Percentiles rank a stretch among this genome's conserved stretches.
These are phyloP conservation scores for Petunia hybrid DNA, from an alignment of 305 asterid genomes.

Conservation along the genomic window DNA sequence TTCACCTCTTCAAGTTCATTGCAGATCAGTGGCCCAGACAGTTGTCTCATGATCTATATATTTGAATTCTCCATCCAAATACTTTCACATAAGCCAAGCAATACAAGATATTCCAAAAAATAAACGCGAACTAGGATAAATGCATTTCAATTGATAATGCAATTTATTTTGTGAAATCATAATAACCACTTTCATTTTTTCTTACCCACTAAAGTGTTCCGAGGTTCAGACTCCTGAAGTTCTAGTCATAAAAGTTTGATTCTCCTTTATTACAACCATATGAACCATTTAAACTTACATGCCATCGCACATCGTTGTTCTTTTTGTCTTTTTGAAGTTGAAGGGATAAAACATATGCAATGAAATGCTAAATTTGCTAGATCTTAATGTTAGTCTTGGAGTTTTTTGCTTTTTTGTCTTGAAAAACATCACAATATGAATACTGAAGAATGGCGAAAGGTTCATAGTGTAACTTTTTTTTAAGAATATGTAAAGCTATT, in stretches of 20 bases:
- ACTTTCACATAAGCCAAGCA: background rate
- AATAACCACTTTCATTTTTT: background rate
- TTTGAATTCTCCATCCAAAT: background rate
- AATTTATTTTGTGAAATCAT: background rate
- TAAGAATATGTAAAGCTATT: too few relatives aligned
- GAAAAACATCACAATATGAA: too few relatives aligned
- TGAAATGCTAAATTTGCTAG: constrained; percentile 12
- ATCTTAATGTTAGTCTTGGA: constrained; percentile 11
- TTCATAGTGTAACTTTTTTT: too few relatives aligned
- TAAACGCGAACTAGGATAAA: background rate
- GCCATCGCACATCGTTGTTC: background rate
- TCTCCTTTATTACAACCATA: background rate
- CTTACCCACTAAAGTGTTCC: constrained; percentile 10
- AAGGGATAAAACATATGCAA: background rate
- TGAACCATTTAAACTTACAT: background rate
- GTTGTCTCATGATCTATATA: too few relatives aligned
- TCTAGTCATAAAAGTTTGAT: background rate
- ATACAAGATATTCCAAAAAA: constrained; percentile 5
- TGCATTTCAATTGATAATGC: background rate
- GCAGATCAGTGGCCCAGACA: too few relatives aligned
- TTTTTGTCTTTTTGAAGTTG: background rate
- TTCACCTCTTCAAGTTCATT: too few relatives aligned
- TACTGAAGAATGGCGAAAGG: too few relatives aligned
- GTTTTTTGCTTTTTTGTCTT: background rate
- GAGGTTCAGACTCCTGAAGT: background rate